Base-by-base conservation (phyloP, 768 basidiomycete species). In the Boletales sp. region DNA sequence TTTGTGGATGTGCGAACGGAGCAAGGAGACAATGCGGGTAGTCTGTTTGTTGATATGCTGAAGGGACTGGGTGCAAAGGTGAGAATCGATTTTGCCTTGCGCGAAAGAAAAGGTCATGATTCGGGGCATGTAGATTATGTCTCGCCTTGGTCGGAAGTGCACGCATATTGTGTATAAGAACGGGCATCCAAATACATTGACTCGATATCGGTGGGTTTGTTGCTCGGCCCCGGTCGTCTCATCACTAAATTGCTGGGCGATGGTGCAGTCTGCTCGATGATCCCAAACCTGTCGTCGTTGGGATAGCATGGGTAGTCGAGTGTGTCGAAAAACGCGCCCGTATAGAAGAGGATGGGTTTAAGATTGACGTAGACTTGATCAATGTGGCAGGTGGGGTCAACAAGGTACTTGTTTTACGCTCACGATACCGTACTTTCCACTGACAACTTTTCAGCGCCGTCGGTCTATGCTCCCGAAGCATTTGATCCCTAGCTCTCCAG, bases 151-250 rank as follows among this genome's bases (percentile, higher is more conserved):
- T 27, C 80, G 83, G 61, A 79, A 78, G 17, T 84, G 90, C 56
- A 92, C 90, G 6, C 91, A 92, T 65, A 81, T 94, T 50, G 80
- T 94, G 8, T 94, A 78, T 67, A 94, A 93, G 74, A 86, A 89
- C 51, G 91, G 91, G 1, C 64, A 82, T 18, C 77, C 81, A 62
- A 84, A 84, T 53, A 94, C 92, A 3, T 61, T 91, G 39, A 78
- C 75, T 18, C 81, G 82, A 36, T 90, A 88, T 67, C 77, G 84
- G 84, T 86, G 48, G 50, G 75, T 67, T 31, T 12, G 18, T 42
- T 40, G 42, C 29, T 43, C 13, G 24, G 8, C 15, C 27, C 30
- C 21, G 7, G 45, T 42, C n/a, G 3, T 14, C 32, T 21, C 18
- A n/a, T 19, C 32, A 41, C 30, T 51, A 40, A 43, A 14, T 13